Evolutionary conservation across 768 basidiomycete species (phyloP).

Genomic region (Roridomyces roridus): DNA sequence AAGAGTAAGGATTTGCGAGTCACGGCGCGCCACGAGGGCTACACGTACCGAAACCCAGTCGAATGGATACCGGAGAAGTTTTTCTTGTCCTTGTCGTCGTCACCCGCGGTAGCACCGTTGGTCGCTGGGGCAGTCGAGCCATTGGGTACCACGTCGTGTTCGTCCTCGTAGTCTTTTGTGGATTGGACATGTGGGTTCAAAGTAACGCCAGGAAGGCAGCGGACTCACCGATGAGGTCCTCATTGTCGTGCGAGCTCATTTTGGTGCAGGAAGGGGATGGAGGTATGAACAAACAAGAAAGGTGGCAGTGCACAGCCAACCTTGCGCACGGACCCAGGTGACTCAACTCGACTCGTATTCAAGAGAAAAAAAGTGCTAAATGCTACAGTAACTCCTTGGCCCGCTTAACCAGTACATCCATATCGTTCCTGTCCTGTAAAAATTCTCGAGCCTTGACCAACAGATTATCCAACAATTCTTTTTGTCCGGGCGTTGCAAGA

Average conservation of each 20-base stretch:
- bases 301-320: neutral
- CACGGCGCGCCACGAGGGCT: neutral
- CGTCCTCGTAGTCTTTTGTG: constrained; percentile 95
- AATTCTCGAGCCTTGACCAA: constrained; percentile 48
- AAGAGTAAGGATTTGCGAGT: constrained; percentile 24
- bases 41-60: constrained; percentile 92
- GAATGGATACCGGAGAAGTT: constrained; percentile 99
- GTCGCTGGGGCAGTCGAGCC: constrained; percentile 53
- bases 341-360: too few species aligned
- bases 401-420: constrained; percentile 15
- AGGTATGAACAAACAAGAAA: constrained; percentile 33
- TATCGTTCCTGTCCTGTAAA: constrained; percentile 31
- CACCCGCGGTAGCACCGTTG: constrained; percentile 57
- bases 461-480: constrained; percentile 50
- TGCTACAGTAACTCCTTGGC: constrained; percentile 26
- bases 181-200: too few species aligned
- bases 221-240: constrained; percentile 69
- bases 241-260: constrained; percentile 88
- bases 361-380: constrained; percentile 16
- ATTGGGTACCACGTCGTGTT: constrained; percentile 77
- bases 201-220: too few species aligned
- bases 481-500: constrained; percentile 36
- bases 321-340: neutral
- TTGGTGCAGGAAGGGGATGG: constrained; percentile 33
- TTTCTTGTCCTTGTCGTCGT: constrained; percentile 89